Evolutionary conservation across 352 stramenopile species (phyloP).

Genomic region (Globisporangium cystogenes): DNA sequence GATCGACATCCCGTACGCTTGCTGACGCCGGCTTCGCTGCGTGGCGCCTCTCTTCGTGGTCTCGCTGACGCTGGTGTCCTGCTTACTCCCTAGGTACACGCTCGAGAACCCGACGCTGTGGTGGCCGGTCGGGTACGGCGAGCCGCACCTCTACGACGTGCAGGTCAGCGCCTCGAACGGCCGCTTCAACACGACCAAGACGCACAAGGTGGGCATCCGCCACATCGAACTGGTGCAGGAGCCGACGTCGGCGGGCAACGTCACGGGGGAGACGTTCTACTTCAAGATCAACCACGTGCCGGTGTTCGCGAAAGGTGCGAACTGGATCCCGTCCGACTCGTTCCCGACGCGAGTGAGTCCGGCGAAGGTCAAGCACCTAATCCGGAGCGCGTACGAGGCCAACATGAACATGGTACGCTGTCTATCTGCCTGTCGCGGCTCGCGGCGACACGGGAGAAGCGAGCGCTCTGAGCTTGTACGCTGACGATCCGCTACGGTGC

Average conservation of each 20-base stretch:
- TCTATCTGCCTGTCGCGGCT: too few relatives aligned
- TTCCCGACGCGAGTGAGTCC: constrained; percentile 53
- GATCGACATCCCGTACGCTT: constrained; percentile 34
- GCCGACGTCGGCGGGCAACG: constrained; percentile 33
- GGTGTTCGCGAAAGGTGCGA: constrained; percentile 72
- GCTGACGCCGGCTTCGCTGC: too few relatives aligned
- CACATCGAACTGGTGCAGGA: constrained; percentile 56
- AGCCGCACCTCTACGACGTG: constrained; percentile 57
- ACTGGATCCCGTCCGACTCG: constrained; percentile 76
- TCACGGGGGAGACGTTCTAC: constrained; percentile 58
- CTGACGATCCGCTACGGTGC: not conserved
- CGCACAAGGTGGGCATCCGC: constrained; percentile 52
- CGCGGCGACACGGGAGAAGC: not conserved
- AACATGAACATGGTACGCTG: constrained; percentile 84
- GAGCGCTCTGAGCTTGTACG: not conserved
- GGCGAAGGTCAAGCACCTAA: constrained; percentile 34
- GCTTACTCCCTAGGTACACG: constrained; percentile 19
- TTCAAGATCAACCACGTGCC: constrained; percentile 66
- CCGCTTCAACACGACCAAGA: constrained; percentile 24
- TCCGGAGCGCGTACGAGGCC: constrained; percentile 45
- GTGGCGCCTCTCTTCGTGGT: not conserved
- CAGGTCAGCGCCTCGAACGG: constrained; percentile 28
- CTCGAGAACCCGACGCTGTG: constrained; percentile 53
- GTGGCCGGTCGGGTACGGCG: constrained; percentile 65
- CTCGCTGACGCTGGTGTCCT: not conserved